Conservation (phyloP, 495 filamentous ascomycete species). For the Penicillium dipodomyicola region DNA sequence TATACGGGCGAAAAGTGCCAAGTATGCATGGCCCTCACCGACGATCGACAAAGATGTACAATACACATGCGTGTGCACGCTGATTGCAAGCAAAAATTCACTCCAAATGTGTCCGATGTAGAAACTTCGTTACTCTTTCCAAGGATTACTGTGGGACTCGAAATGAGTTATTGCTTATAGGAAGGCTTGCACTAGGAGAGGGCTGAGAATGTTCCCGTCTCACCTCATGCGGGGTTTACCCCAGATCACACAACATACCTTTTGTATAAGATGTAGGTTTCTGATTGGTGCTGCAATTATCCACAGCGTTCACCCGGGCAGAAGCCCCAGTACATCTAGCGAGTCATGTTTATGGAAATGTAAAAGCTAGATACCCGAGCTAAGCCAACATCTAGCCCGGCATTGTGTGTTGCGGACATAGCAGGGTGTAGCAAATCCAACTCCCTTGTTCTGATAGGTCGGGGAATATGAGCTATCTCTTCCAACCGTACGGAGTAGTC, state of each 20-base stretch:
- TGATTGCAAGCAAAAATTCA: neutral
- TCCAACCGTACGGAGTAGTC: too few relatives aligned
- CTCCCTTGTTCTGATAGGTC: slow-evolving; percentile 17
- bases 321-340: too few relatives aligned
- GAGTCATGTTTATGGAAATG: too few relatives aligned
- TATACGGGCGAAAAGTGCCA: neutral
- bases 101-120: neutral
- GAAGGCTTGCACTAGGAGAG: neutral
- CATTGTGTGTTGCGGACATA: slow-evolving; percentile 18
- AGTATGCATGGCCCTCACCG: neutral
- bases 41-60: neutral
- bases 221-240: neutral
- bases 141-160: neutral
- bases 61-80: neutral
- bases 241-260: neutral
- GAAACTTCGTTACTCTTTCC: neutral
- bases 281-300: neutral
- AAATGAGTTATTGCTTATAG: neutral
- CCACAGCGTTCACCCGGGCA: neutral
- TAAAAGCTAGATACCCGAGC: slow-evolving; percentile 12
- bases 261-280: neutral
- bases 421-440: slow-evolving; percentile 31
- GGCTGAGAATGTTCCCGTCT: neutral
- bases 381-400: slow-evolving; percentile 16
- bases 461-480: neutral